Base-by-base conservation (phyloP, 2,329 filamentous ascomycete species). In the Arthrobotrys iridis region DNA sequence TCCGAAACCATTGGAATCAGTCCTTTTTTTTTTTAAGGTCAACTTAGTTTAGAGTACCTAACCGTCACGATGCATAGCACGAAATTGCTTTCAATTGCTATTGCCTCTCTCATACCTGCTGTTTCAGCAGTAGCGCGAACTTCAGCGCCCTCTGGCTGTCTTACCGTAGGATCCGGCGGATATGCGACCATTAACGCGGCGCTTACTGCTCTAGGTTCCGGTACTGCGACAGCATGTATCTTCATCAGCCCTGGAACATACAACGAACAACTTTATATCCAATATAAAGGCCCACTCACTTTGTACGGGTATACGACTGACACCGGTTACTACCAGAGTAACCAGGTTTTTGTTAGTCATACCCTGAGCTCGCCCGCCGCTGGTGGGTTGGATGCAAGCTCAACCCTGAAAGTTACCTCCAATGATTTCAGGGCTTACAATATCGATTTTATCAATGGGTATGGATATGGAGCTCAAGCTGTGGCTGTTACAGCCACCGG, bases 371-470 rank as follows among this genome's bases (percentile, higher is more conserved):
- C 81, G 0, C 62, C 79, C 0, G 77, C 79, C 1, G 80, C 81
- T 1, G 81, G 81, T 0, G 78, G 77, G 5, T 65, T 82, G 13
- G 81, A 81, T 46, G 65, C 72, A 18, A 82, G 81, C 20, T 79
- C 80, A 1, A 81, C 81, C 0, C 63, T 82, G 4, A 79, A 81
- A 43, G 79, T 81, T 18, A 77, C 78, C 4, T 77, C 79, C 4
- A 75, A 77, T 45, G 77, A 79, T 20, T 80, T 82, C 37, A 79
- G 77, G 20, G 78, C 82, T 77, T 82, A 82, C 35, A 82, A 82
- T 26, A 79, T 82, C 66, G 81, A 82, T 33, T 79, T 82, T 11
- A 78, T 62, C n/a, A 82, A 82, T 70, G 80, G 80, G 2, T 82
- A 80, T 50, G 81, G 81, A 0, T 66, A 80, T 20, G 81, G 81